Percentiles rank a stretch among this genome's conserved stretches.
Evolutionary conservation across 345 rosid genomes (phyloP).

Genomic region (Luvunga scandens): DNA sequence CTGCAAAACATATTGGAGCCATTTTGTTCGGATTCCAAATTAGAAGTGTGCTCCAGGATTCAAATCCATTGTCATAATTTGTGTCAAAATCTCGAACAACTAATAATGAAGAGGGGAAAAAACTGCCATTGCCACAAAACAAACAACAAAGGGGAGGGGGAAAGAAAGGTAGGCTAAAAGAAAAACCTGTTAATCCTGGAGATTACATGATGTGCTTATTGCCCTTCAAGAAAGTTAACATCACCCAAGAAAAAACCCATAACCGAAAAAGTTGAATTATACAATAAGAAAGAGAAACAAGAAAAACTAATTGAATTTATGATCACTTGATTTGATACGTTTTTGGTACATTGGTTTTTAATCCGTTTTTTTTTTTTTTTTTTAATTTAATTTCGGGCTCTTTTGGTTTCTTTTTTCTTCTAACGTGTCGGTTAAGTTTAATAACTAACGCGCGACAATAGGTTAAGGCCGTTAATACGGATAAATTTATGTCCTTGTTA

Average conservation of each 20-base stretch:
- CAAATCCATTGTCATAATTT: too few relatives aligned
- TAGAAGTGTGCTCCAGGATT: too few relatives aligned
- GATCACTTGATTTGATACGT: neutral
- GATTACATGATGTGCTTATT: constrained; percentile 4
- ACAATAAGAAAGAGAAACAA: too few relatives aligned
- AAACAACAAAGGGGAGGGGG: too few relatives aligned
- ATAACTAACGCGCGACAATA: neutral
- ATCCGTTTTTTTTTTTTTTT: neutral
- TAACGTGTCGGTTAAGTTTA: neutral
- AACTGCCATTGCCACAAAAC: too few relatives aligned
- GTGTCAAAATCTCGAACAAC: too few relatives aligned
- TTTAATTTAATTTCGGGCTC: too few relatives aligned
- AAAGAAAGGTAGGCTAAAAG: neutral
- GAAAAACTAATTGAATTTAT: neutral
- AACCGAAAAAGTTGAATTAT: too few relatives aligned
- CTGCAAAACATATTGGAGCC: too few relatives aligned
- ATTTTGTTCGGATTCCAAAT: too few relatives aligned
- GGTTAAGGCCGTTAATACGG: neutral
- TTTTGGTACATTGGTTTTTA: neutral
- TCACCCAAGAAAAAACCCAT: neutral
- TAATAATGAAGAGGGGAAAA: too few relatives aligned
- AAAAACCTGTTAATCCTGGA: neutral
- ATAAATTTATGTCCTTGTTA: neutral
- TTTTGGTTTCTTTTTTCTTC: neutral
- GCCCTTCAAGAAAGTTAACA: neutral